Percentiles rank a stretch among this genome's conserved stretches.
Conservation (phyloP, 805 yeast genomes). For the Kuraishia hungarica region DNA sequence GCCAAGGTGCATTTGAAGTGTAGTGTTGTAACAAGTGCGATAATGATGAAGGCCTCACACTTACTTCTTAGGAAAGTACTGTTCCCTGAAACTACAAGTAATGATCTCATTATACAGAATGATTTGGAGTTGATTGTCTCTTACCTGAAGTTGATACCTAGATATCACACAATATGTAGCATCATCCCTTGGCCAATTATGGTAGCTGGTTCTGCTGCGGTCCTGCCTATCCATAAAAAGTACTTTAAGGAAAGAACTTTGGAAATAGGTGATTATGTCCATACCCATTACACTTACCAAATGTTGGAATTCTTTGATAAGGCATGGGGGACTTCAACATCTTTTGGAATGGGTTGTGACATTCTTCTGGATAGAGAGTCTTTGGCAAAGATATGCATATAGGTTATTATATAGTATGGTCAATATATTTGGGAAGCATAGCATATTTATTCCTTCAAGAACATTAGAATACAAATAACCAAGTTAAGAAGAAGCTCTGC, state of each 20-base stretch:
- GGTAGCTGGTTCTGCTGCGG: constrained; percentile 2
- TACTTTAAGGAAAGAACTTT: background rate
- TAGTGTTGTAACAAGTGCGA: background rate
- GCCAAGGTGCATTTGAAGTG: constrained; percentile 1
- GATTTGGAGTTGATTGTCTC: background rate
- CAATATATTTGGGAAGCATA: background rate
- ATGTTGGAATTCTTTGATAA: constrained; percentile 2
- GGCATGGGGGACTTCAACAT: constrained; percentile 1
- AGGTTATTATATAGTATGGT: background rate
- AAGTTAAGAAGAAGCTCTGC: constrained; percentile 6
- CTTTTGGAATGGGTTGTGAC: constrained; percentile 1
- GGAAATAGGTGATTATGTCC: constrained; percentile 2
- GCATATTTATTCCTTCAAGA: background rate
- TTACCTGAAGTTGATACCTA: background rate
- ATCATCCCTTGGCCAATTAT: constrained; percentile 3
- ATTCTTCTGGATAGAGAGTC: background rate
- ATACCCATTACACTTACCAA: constrained; percentile 2
- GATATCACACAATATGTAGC: background rate
- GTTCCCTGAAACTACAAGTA: background rate
- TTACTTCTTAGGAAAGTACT: constrained; percentile 1
- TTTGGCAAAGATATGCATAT: constrained; percentile 2
- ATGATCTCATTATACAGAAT: constrained; percentile 1
- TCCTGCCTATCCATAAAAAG: background rate
- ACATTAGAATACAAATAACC: too few species aligned
- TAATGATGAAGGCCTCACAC: constrained; percentile 2